Conservation (phyloP, 805 yeast species). For the Cyberlindnera galapagoensis region DNA sequence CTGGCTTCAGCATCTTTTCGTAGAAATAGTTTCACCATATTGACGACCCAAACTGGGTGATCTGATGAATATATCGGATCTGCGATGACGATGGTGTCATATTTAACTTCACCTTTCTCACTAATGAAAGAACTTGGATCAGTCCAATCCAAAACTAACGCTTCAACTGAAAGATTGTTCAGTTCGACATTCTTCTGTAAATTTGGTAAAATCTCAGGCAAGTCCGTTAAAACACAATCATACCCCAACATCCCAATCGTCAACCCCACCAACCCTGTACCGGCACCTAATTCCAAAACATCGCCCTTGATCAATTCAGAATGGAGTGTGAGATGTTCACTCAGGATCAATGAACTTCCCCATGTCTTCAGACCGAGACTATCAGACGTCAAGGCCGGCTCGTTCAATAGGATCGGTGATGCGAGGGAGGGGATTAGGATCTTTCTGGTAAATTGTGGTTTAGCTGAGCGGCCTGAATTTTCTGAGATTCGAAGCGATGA, state of each 20-base stretch:
- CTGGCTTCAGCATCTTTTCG: constrained; percentile 28
- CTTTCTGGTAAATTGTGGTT: constrained; percentile 60
- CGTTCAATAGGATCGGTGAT: constrained; percentile 39
- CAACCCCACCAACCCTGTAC: constrained; percentile 90
- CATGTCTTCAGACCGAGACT: constrained; percentile 89
- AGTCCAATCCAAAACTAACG: constrained; percentile 73
- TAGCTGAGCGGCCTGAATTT: constrained; percentile 79
- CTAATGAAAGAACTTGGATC: constrained; percentile 38
- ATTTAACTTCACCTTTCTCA: constrained; percentile 29
- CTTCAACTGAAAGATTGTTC: constrained; percentile 39
- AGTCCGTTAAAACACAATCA: constrained; percentile 53
- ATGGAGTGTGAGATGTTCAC: constrained; percentile 39
- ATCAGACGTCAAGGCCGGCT: constrained; percentile 84
- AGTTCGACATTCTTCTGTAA: constrained; percentile 47
- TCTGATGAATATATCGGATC: constrained; percentile 84
- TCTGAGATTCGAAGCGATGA: constrained; percentile 70
- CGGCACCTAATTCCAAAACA: constrained; percentile 79
- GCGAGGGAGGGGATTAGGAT: constrained; percentile 40
- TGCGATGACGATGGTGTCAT: constrained; percentile 61
- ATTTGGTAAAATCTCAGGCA: constrained; percentile 71
- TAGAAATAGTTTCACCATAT: constrained; percentile 49
- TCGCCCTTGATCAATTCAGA: constrained; percentile 23
- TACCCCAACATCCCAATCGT: constrained; percentile 49
- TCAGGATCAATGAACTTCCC: constrained; percentile 82
- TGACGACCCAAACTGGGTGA: constrained; percentile 70